These are phyloP conservation scores for Komagataella pastoris DNA, from an alignment of 805 yeast species.

Conservation along the genomic window DNA sequence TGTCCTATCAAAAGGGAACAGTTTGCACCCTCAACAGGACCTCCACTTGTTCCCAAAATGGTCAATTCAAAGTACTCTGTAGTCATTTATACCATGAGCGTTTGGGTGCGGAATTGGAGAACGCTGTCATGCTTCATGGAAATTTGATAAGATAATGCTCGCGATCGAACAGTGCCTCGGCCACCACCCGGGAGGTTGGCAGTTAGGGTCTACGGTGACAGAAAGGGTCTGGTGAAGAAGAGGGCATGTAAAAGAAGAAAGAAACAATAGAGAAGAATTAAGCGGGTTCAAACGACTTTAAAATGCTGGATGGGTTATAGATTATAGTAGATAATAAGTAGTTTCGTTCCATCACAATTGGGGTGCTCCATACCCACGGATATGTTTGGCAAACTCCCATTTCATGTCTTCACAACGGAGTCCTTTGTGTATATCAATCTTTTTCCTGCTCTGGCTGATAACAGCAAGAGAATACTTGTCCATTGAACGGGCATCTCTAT, in stretches of 20 bases:
- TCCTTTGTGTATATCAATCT: slow-evolving; percentile 40
- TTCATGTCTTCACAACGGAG: slow-evolving; percentile 61
- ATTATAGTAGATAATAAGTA: neutral
- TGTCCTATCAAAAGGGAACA: slow-evolving; percentile 62
- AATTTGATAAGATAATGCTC: neutral
- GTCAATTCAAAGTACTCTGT: slow-evolving; percentile 36
- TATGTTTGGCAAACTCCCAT: slow-evolving; percentile 84
- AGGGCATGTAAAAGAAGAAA: too few relatives aligned
- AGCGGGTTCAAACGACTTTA: neutral
- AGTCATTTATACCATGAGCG: neutral
- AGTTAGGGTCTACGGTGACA: too few relatives aligned
- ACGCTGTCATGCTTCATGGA: neutral
- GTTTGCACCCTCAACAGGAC: slow-evolving; percentile 63
- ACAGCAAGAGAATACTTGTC: slow-evolving; percentile 78
- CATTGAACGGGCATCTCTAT: slow-evolving; percentile 90
- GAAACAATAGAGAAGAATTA: neutral
- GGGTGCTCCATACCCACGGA: slow-evolving; percentile 82
- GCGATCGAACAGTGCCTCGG: neutral
- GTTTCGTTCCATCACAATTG: slow-evolving; percentile 18
- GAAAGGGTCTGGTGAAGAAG: too few relatives aligned
- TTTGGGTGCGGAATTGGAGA: neutral
- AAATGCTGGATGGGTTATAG: neutral
- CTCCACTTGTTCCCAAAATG: slow-evolving; percentile 73
- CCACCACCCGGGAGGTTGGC: too few relatives aligned
- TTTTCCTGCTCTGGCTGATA: slow-evolving; percentile 47